Evolutionary conservation across 176 grass and related monocot genomes (phyloP), one percentile per base, ranked within the genome.

Genomic region (Rhynchospora breviuscula): DNA sequence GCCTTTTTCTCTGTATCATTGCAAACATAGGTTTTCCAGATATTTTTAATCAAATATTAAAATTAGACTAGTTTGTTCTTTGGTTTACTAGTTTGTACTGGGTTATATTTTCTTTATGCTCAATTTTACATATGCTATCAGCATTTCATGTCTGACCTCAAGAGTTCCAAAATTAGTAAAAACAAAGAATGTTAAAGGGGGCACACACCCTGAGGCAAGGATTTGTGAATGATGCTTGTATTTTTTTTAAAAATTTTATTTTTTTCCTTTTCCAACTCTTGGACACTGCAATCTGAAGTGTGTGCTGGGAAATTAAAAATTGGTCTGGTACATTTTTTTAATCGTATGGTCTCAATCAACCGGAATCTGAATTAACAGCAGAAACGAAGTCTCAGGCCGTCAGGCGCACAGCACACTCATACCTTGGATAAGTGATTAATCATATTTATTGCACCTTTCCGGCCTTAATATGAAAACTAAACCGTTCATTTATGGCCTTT

Each of bases 1-100:
- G 75, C 19, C 58, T 61, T 81, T 85, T 68, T 88, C 64, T 54
- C 59, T 63, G 17, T 81, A 67, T 85, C 51, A 67, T 73, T 85
- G 54, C 75, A 88, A 33, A 81, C 73, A 47, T 76, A 62, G 45
- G 46, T 57, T 79, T 62, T 49, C 52, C 57, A 67, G 17, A 80
- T 58, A 86, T 67, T 52, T 11, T 60, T 17, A 57, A 70, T 81
- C 53, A 67, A 48, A 68, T 31, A 71, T 81, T 11, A 63, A 59
- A 63, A 63, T 63, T 63, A 86, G 66, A 74, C 51, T 73, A 63
- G 79, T 46, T 80, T 81, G 33, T 45, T 81, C 49, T 73, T 73
- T 1, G 56, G 51, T 26, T 78, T 35, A 57, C 6, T 56, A 29
- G 18, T 43, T 9, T 69, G 13, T 40, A 33, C 14, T 18, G 2